Base-by-base conservation (phyloP, 1,139 yeast species). In the Lodderomyces oxycetoniae region DNA sequence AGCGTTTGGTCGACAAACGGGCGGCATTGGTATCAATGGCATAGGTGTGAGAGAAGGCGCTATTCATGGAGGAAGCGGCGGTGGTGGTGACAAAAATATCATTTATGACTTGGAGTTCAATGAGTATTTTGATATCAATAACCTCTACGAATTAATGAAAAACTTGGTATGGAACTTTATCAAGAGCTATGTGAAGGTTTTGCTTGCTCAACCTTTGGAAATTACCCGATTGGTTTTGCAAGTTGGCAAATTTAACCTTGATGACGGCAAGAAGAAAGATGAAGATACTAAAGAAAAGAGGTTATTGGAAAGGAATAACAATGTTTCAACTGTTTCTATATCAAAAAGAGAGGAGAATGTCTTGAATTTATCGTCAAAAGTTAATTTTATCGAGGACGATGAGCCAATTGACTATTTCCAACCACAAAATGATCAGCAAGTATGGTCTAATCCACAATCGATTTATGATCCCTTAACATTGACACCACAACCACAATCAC, bases 141-240 rank as follows among this genome's bases (percentile, higher is more conserved):
- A 79, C 45, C 56, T 82, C 43, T 63, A 66, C 34, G 83, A 77
- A 43, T 55, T 80, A 33, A 44, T 76, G 11, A 63, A 66, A 42
- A 74, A 75, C 46, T 57, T 85, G 53, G 47, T 71, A 34, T 67
- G 71, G 55, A 77, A 84, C 28, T 79, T 86, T 47, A 52, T 79
- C 32, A 76, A 77, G 45, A 80, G 79, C 43, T 88, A 88, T 59
- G 59, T 76, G 39, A 79, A 76, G 43, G 76, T 80, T 33, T 55
- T 86, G 26, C 54, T 83, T 16, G 75, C 87, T 15, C 97, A 91
- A 56, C 98, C 98, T 1, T 80, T 89, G 56, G 96, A 91, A 49
- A 83, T 86, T 22, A 78, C 86, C 4, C 69, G 94, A 36, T 65
- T 87, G 42, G 67, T 88, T 26, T 58, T 88, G 38, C 98, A 91